Evolutionary conservation across 148 eudicot species (phyloP).

Genomic region (Amaranthus palmeri): DNA sequence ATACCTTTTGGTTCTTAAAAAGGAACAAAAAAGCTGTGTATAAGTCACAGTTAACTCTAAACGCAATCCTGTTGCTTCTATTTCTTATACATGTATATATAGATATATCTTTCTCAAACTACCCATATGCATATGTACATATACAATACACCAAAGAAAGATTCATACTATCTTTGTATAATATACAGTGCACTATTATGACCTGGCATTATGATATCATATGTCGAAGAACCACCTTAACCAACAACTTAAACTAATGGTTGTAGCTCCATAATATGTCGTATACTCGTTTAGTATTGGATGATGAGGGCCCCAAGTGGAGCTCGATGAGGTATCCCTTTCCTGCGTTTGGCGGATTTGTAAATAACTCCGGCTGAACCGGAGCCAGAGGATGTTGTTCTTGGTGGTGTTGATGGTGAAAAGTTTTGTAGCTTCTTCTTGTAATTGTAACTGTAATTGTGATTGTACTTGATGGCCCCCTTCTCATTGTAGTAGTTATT

Average conservation of each 20-base stretch:
- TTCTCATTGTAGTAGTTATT: conserved; percentile 6
- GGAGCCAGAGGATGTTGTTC: conserved; percentile 8
- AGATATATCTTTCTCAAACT: neutral
- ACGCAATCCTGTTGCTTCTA: conserved; percentile 3
- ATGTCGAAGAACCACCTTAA: neutral
- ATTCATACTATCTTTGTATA: neutral
- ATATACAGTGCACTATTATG: neutral
- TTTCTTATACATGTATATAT: neutral
- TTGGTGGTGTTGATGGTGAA: conserved; percentile 33
- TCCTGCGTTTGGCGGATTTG: conserved; percentile 32
- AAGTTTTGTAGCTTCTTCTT: conserved; percentile 32
- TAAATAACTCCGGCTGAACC: conserved; percentile 8
- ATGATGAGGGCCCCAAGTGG: conserved; percentile 33
- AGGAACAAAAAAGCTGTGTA: neutral
- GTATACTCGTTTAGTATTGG: conserved; percentile 20
- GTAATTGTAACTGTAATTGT: neutral
- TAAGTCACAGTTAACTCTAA: neutral
- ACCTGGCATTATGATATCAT: neutral
- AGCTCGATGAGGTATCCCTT: conserved; percentile 39
- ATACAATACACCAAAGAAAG: neutral
- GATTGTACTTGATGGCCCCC: neutral
- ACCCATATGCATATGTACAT: conserved; percentile 5
- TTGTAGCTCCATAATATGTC: neutral
- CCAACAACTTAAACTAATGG: neutral
- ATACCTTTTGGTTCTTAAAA: neutral